These are phyloP conservation scores for Geotrichum macrosporum DNA, from an alignment of 1,139 yeast genomes.

Conservation along the genomic window DNA sequence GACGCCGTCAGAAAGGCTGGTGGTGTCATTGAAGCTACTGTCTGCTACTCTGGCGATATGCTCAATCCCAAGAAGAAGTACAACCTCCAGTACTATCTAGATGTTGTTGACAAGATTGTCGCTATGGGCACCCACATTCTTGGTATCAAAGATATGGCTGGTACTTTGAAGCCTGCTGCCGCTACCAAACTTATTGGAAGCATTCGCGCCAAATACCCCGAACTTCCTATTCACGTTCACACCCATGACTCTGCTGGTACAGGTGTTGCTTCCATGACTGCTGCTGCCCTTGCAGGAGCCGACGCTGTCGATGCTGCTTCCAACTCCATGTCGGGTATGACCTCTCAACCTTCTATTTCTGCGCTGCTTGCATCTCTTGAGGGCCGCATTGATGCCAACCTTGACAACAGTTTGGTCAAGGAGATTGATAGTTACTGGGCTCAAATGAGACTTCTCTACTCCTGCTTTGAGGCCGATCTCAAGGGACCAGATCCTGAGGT, in stretches of 20 bases:
- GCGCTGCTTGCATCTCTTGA: conserved; percentile 90
- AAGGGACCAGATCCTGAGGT: conserved; percentile 99
- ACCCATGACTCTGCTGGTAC: conserved; percentile 99
- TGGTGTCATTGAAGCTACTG: conserved; percentile 97
- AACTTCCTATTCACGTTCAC: conserved; percentile 95
- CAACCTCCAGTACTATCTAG: conserved; percentile 82
- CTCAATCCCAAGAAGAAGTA: conserved; percentile 90
- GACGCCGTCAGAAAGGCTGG: conserved; percentile 98
- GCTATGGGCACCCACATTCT: conserved; percentile 92
- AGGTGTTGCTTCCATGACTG: conserved; percentile 95
- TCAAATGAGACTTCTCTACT: conserved; percentile 92
- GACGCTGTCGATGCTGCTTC: conserved; percentile 97
- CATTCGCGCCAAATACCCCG: conserved; percentile 81
- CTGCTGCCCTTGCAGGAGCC: conserved; percentile 93
- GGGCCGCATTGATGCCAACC: conserved; percentile 75
- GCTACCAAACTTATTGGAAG: conserved; percentile 75
- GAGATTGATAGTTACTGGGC: conserved; percentile 96
- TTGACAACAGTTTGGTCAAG: conserved; percentile 62
- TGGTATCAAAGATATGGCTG: conserved; percentile 99
- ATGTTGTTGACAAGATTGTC: conserved; percentile 78
- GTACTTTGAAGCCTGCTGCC: conserved; percentile 94
- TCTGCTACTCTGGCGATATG: conserved; percentile 99
- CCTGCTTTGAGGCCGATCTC: conserved; percentile 96
- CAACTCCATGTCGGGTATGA: conserved; percentile 96
- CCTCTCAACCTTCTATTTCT: conserved; percentile 94